Evolutionary conservation across 2,329 filamentous ascomycete species (phyloP).

Genomic region (Penicillium vulpinum): DNA sequence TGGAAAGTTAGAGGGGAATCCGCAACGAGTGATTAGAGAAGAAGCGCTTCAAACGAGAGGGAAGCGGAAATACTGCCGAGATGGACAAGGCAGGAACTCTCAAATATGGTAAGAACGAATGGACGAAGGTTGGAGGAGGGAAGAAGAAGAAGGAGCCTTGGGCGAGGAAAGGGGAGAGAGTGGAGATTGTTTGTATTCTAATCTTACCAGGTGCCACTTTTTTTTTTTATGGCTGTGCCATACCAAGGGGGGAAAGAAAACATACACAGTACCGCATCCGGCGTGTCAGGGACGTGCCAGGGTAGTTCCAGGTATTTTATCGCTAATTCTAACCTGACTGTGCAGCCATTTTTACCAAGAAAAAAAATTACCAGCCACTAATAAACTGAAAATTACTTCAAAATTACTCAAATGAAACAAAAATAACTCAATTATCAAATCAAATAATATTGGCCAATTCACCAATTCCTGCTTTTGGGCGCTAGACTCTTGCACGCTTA

Average conservation of each 20-base stretch:
- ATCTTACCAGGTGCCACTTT: slow-evolving; percentile 19
- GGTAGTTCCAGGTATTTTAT: slow-evolving; percentile 4
- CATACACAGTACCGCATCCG: slow-evolving; percentile 25
- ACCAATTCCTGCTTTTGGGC: slow-evolving; percentile 16
- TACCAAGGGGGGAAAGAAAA: slow-evolving; percentile 15
- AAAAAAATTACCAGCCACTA: too few species aligned
- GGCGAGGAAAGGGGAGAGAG: slow-evolving; percentile 33
- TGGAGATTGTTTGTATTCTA: slow-evolving; percentile 26
- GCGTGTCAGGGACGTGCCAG: background rate
- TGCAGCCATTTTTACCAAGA: background rate
- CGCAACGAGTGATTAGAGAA: slow-evolving; percentile 11
- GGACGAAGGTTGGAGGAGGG: slow-evolving; percentile 29
- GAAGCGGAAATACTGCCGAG: slow-evolving; percentile 27
- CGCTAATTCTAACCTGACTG: background rate
- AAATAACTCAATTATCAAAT: too few species aligned
- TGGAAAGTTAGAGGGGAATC: slow-evolving; percentile 25
- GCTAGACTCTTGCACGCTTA: slow-evolving; percentile 2
- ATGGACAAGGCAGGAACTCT: slow-evolving; percentile 5
- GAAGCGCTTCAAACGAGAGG: slow-evolving; percentile 20
- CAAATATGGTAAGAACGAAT: slow-evolving; percentile 31
- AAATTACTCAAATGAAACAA: background rate
- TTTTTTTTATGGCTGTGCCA: slow-evolving; percentile 3
- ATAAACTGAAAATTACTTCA: background rate
- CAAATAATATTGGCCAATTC: slow-evolving; percentile 3
- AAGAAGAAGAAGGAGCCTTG: slow-evolving; percentile 36